Evolutionary conservation across 345 rosid genomes (phyloP), one percentile per base, ranked within the genome.

Genomic region (Mangifera indica): DNA sequence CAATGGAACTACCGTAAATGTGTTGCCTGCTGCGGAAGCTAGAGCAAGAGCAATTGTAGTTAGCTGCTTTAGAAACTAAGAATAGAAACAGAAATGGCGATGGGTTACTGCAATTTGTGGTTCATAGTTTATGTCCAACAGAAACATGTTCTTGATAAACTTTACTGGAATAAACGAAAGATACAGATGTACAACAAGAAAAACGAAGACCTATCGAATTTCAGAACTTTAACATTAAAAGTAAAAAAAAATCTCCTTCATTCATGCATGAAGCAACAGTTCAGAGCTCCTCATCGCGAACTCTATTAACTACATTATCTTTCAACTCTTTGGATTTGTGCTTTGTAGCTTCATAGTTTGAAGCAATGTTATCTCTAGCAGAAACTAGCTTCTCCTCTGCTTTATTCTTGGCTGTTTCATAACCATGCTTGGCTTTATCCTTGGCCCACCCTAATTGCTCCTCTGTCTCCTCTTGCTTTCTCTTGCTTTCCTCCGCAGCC

Each of bases 391-490:
- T 61, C 67, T 73, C 81, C 20, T 63, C 69, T 0, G 82, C 79
- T 56, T 77, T 79, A 58, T n/a, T 53, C 67, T 72, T 77, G 32
- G 76, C 81, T 3, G 77, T 65, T 10, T 76, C 81, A n/a, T 54
- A 71, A 1, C 82, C 84, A 22, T 76, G 76, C 37, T 55, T 76
- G 45, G 82, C 80, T 24, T 75, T 83, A 74, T 70, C 82, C 29
- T 78, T 70, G 4, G 82, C 82, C 84, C 84, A 83, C 15, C 60
- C 63, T 52, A 69, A 6, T 1, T 67, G 60, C 74, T 80, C 81
- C 56, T 60, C 81, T 0, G 69, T 34, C 49, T 73, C 69, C 7
- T 8, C 76, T 37, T 70, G 74, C 62, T 70, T 67, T 59, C 44
- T 67, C 68, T 62, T 42, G 9, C 45, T 62, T 22, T 72, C 71